Percentiles rank a stretch among this genome's conserved stretches.
These are phyloP conservation scores for Phytopythium vexans DNA, from an alignment of 352 stramenopile species.

Conservation along the genomic window DNA sequence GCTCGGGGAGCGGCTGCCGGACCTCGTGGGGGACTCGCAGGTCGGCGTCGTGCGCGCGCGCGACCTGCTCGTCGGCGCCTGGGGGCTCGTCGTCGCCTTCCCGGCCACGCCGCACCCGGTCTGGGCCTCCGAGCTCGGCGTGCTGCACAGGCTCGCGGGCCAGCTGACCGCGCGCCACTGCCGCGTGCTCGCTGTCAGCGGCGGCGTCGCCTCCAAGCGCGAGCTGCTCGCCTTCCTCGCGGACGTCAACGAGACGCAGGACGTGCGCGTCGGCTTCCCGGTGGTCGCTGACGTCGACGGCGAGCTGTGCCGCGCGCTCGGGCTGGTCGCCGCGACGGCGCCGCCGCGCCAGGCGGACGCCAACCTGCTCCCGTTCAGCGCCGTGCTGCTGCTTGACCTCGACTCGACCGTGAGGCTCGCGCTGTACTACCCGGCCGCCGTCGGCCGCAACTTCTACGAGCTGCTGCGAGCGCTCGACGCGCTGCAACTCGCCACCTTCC, in stretches of 20 bases:
- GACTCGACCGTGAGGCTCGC: slow-evolving; percentile 68
- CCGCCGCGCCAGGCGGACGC: slow-evolving; percentile 49
- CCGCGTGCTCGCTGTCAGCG: slow-evolving; percentile 48
- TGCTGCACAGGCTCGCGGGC: slow-evolving; percentile 76
- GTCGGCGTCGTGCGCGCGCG: slow-evolving; percentile 65
- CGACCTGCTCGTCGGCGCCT: slow-evolving; percentile 70
- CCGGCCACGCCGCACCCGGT: slow-evolving; percentile 69
- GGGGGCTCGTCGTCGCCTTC: slow-evolving; percentile 71
- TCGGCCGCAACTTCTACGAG: slow-evolving; percentile 83
- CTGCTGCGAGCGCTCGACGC: slow-evolving; percentile 68
- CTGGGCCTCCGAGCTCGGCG: slow-evolving; percentile 75
- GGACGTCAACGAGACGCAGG: slow-evolving; percentile 80
- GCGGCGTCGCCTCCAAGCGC: slow-evolving; percentile 27
- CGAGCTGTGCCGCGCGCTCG: slow-evolving; percentile 58
- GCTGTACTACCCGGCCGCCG: slow-evolving; percentile 58
- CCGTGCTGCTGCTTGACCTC: slow-evolving; percentile 67
- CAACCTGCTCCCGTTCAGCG: slow-evolving; percentile 58
- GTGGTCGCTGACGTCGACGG: slow-evolving; percentile 64
- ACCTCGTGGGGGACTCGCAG: slow-evolving; percentile 69
- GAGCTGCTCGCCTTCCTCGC: slow-evolving; percentile 36
- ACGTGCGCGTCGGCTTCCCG: slow-evolving; percentile 72
- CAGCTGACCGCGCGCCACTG: slow-evolving; percentile 77
- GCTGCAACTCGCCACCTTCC: slow-evolving; percentile 65
- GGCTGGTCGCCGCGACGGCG: slow-evolving; percentile 33
- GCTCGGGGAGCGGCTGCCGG: slow-evolving; percentile 66